These are phyloP conservation scores for Tylopilus sp. DNA, from an alignment of 768 basidiomycete species.

Conservation along the genomic window DNA sequence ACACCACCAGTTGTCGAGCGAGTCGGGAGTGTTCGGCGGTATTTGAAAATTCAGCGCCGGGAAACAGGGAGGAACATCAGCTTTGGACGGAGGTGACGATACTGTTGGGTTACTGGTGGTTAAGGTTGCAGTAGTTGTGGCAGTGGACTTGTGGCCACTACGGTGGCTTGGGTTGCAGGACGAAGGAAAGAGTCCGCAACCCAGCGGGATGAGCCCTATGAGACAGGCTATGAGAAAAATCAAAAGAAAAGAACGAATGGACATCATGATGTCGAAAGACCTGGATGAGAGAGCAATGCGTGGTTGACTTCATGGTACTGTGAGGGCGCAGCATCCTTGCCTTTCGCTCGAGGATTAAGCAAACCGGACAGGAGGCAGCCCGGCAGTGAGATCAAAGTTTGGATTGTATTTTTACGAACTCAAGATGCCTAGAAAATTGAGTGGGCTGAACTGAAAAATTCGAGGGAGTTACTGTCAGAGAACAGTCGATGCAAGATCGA, in stretches of 20 bases:
- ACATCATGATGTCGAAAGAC: not conserved
- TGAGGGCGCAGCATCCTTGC: not conserved
- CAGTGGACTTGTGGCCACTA: not conserved
- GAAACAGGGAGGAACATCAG: slow-evolving; percentile 26
- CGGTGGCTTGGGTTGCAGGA: not conserved
- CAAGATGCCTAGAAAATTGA: not conserved
- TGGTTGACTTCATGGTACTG: not conserved
- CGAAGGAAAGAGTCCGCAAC: slow-evolving; percentile 4
- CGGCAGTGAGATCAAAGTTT: not conserved
- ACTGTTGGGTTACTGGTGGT: too few species aligned
- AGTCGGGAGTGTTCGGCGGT: slow-evolving; percentile 47
- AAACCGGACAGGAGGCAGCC: not conserved
- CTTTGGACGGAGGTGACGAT: too few species aligned
- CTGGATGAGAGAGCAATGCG: not conserved
- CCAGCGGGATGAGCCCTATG: slow-evolving; percentile 12
- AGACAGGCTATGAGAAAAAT: not conserved
- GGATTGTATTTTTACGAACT: not conserved
- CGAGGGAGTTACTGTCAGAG: not conserved
- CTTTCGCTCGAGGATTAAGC: not conserved
- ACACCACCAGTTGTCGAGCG: slow-evolving; percentile 63
- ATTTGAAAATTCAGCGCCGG: slow-evolving; percentile 47
- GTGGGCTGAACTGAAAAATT: not conserved
- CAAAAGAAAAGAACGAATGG: not conserved
- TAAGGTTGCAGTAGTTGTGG: too few species aligned
- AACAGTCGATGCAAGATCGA: not conserved